These are phyloP conservation scores for Musa troglodytarum DNA, from an alignment of 176 grass and related monocot species.

Conservation along the genomic window DNA sequence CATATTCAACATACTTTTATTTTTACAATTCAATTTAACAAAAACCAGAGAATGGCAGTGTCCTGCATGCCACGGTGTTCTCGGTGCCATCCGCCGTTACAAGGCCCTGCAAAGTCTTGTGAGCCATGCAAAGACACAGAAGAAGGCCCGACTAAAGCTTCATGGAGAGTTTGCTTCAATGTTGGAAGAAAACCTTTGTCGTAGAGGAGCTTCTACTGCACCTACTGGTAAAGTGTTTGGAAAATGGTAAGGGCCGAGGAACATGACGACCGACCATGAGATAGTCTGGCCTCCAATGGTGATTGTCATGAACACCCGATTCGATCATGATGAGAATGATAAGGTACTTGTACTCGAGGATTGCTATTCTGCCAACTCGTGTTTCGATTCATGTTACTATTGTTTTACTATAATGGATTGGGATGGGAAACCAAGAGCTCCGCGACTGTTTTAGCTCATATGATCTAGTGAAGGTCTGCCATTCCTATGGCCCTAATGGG, in stretches of 20 bases:
- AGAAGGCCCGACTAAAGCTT: conserved; percentile 58
- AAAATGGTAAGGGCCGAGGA: conserved; percentile 64
- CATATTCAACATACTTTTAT: too few relatives aligned
- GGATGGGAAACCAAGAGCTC: conserved; percentile 88
- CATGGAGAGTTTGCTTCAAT: conserved; percentile 65
- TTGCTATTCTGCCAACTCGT: too few relatives aligned
- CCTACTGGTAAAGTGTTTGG: conserved; percentile 58
- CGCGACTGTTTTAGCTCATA: conserved; percentile 65
- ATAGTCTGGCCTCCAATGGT: conserved; percentile 97
- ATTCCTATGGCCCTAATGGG: conserved; percentile 79
- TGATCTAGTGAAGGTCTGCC: conserved; percentile 51
- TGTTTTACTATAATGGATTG: conserved; percentile 41
- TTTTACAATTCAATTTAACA: too few relatives aligned
- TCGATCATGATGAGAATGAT: conserved; percentile 62
- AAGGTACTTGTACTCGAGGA: conserved; percentile 35
- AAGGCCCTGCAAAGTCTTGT: conserved; percentile 65
- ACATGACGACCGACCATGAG: conserved; percentile 35
- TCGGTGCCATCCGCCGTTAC: conserved; percentile 79
- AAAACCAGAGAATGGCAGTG: conserved; percentile 54
- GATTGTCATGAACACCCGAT: conserved; percentile 70
- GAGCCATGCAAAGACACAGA: conserved; percentile 60
- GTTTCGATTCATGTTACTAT: too few relatives aligned
- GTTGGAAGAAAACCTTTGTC: conserved; percentile 59
- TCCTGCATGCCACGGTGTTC: conserved; percentile 73
- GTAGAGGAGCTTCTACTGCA: conserved; percentile 48